Evolutionary conservation across 805 yeast species (phyloP).

Genomic region (Wickerhamomyces tratensis): DNA sequence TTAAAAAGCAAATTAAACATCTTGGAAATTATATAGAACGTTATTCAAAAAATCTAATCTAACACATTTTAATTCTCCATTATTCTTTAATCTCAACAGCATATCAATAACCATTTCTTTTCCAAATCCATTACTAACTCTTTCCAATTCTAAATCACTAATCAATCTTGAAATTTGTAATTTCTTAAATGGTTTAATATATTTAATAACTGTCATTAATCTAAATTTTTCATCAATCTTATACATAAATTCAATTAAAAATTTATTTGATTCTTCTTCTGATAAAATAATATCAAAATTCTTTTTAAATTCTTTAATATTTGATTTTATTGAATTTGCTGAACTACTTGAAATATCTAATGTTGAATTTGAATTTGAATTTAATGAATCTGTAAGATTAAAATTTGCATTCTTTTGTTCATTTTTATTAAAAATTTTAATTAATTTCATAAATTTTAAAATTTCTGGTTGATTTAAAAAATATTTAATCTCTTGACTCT

Average conservation of each 20-base stretch:
- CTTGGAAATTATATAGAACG: slow-evolving; percentile 13
- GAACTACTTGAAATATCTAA: not conserved
- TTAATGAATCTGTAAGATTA: too few relatives aligned
- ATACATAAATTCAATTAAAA: slow-evolving; percentile 10
- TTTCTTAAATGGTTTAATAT: slow-evolving; percentile 17
- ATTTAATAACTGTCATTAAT: slow-evolving; percentile 16
- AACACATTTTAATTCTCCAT: slow-evolving; percentile 12
- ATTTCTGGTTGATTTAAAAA: slow-evolving; percentile 16
- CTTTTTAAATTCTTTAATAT: slow-evolving; percentile 5
- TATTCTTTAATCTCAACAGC: slow-evolving; percentile 12
- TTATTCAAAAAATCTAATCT: slow-evolving; percentile 17
- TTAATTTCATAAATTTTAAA: slow-evolving; percentile 10
- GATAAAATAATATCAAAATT: slow-evolving; percentile 4
- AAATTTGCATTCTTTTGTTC: slow-evolving; percentile 1
- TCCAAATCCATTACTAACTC: slow-evolving; percentile 10
- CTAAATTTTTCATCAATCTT: slow-evolving; percentile 13
- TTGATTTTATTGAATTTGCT: not conserved
- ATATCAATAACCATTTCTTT: slow-evolving; percentile 5
- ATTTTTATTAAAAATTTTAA: slow-evolving; percentile 13
- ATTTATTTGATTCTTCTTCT: slow-evolving; percentile 7
- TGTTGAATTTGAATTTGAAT: too few relatives aligned
- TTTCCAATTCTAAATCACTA: slow-evolving; percentile 7
- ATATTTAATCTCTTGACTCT: slow-evolving; percentile 19
- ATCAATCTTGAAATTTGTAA: slow-evolving; percentile 12
- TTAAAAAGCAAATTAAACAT: not conserved